phyloP scores from a whole-genome alignment of 169 alveolate genomes.

The Plasmodium gallinaceum region DNA sequence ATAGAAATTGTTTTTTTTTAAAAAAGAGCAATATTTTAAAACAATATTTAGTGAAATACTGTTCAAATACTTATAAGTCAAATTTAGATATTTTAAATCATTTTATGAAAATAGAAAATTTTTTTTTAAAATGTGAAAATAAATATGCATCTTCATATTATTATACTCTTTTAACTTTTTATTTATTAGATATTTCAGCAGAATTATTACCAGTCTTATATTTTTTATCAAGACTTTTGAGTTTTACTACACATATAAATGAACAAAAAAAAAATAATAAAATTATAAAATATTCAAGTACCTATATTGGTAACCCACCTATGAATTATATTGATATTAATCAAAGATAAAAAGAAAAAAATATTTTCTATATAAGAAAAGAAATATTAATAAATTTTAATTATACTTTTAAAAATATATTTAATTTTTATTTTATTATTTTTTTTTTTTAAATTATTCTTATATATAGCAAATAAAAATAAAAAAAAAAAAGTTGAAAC shows the following conservation, averaged over 20 bases:
- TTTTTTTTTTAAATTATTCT: too few species aligned
- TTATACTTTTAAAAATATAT: background rate
- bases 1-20: conserved; percentile 15
- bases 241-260: conserved; percentile 55
- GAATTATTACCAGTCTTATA: conserved; percentile 18
- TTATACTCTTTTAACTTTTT: conserved; percentile 38
- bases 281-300: conserved; percentile 31
- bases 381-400: background rate
- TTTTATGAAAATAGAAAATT: conserved; percentile 34
- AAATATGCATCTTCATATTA: conserved; percentile 39
- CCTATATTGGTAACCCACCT: conserved; percentile 28
- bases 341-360: background rate
- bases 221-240: conserved; percentile 28
- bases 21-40: conserved; percentile 43
- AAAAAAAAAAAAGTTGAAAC: too few species aligned
- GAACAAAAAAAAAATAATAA: conserved; percentile 53
- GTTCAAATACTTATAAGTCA: conserved; percentile 4
- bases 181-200: conserved; percentile 17
- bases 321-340: background rate
- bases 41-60: conserved; percentile 18
- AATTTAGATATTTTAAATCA: conserved; percentile 12
- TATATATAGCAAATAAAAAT: background rate
- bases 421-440: background rate
- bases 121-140: conserved; percentile 33
- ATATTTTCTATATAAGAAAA: background rate